Evolutionary conservation across 768 basidiomycete genomes (phyloP).

Genomic region (Russula vinacea): DNA sequence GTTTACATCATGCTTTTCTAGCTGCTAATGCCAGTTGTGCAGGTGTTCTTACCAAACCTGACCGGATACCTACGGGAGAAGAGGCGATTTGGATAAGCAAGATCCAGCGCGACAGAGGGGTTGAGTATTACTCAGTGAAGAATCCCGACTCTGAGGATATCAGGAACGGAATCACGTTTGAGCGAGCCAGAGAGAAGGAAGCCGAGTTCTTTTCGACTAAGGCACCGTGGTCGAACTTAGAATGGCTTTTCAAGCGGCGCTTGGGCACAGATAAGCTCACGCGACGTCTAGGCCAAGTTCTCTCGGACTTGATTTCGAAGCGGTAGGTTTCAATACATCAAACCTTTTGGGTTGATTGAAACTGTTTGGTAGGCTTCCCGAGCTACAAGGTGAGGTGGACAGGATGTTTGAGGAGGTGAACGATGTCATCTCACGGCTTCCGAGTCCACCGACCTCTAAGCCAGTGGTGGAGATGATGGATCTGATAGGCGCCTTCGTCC

Average conservation of each 20-base stretch:
- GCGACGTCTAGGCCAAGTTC: slow-evolving; percentile 14
- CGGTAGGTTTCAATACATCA: slow-evolving; percentile 5
- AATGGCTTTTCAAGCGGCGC: slow-evolving; percentile 17
- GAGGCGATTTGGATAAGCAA: slow-evolving; percentile 19
- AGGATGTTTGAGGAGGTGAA: slow-evolving; percentile 41
- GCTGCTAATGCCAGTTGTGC: neutral
- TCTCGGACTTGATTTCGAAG: slow-evolving; percentile 25
- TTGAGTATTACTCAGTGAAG: slow-evolving; percentile 28
- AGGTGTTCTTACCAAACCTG: slow-evolving; percentile 25
- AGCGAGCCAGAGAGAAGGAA: slow-evolving; percentile 23
- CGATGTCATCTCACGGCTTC: too few relatives aligned
- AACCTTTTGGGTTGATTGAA: neutral
- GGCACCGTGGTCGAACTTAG: slow-evolving; percentile 24
- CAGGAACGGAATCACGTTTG: slow-evolving; percentile 23
- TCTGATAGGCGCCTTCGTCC: slow-evolving; percentile 45
- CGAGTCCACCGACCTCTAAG: too few relatives aligned
- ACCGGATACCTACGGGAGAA: slow-evolving; percentile 23
- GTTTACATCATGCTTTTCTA: neutral
- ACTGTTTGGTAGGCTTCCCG: slow-evolving; percentile 48
- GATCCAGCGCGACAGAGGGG: slow-evolving; percentile 8
- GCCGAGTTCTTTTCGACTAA: slow-evolving; percentile 14
- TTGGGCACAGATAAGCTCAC: slow-evolving; percentile 27
- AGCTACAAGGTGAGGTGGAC: slow-evolving; percentile 55
- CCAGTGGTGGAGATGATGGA: slow-evolving; percentile 52
- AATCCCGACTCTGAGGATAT: slow-evolving; percentile 26